Evolutionary conservation across 345 rosid species (phyloP).

Genomic region (Linum lewisii): DNA sequence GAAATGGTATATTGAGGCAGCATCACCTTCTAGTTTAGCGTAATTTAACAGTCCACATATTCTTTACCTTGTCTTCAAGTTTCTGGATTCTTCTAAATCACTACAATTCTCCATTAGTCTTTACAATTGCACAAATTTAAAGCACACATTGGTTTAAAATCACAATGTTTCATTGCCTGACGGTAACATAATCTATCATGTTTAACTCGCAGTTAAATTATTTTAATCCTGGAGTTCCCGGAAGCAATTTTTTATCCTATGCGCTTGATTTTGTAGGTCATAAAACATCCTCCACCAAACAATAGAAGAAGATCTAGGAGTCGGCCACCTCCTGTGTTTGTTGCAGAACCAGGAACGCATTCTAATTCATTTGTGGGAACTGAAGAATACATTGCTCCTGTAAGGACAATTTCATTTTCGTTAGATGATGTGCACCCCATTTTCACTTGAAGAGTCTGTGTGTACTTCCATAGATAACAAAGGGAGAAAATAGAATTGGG

Average conservation of each 20-base stretch:
- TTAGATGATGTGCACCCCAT: neutral
- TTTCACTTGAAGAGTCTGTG: neutral
- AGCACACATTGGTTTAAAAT: no score
- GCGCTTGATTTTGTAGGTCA: constrained; percentile 35
- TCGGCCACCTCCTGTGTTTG: constrained; percentile 60
- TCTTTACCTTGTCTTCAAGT: neutral
- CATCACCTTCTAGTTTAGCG: neutral
- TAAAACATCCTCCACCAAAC: constrained; percentile 37
- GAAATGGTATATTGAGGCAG: neutral
- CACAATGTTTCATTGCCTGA: neutral
- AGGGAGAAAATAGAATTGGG: no score
- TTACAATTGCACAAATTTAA: neutral
- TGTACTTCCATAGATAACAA: neutral
- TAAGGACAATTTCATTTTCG: constrained; percentile 25
- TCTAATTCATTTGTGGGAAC: constrained; percentile 97
- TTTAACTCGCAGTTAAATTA: neutral
- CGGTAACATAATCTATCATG: neutral
- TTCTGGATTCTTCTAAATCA: neutral
- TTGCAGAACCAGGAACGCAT: constrained; percentile 70
- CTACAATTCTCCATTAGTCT: neutral
- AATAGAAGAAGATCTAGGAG: constrained; percentile 63
- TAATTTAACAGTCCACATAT: no score
- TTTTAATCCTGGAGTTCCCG: neutral
- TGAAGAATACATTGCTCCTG: constrained; percentile 97
- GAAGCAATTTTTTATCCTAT: neutral